Conservation (phyloP, 139 green algal species). For the Chlamydomonas eustigma region DNA sequence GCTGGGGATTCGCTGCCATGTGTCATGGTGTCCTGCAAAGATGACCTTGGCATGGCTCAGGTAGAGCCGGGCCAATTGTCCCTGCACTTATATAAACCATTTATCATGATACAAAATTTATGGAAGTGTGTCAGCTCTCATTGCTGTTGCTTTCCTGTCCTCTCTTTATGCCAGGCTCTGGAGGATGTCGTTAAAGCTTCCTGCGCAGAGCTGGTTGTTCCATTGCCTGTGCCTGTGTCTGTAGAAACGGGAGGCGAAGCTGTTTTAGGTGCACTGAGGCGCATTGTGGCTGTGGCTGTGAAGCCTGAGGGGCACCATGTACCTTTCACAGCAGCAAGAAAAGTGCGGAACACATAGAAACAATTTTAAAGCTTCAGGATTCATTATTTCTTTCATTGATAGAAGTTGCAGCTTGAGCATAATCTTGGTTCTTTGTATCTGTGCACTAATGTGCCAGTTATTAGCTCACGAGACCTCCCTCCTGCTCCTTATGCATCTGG, state of each 20-base stretch:
- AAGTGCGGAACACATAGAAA: too few relatives aligned
- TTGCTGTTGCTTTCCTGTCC: too few relatives aligned
- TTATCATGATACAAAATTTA: too few relatives aligned
- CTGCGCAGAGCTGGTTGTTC: constrained; percentile 11
- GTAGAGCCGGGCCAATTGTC: not conserved
- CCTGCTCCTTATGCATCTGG: too few relatives aligned
- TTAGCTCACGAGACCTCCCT: too few relatives aligned
- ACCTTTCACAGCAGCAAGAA: constrained; percentile 34
- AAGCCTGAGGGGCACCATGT: constrained; percentile 19
- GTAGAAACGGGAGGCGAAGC: constrained; percentile 1
- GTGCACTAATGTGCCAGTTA: too few relatives aligned
- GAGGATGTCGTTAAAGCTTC: not conserved
- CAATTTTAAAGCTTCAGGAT: too few relatives aligned
- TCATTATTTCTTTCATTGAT: too few relatives aligned
- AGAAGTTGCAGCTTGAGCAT: too few relatives aligned
- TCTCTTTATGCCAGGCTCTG: constrained; percentile 5
- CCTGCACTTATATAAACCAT: too few relatives aligned
- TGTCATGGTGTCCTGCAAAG: constrained; percentile 55
- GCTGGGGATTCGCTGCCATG: constrained; percentile 58
- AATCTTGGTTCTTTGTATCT: too few relatives aligned
- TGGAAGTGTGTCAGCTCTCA: too few relatives aligned
- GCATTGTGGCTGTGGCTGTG: constrained; percentile 2
- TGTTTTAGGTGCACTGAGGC: constrained; percentile 2
- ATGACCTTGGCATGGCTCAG: constrained; percentile 49
- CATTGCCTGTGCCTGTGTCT: constrained; percentile 7